Evolutionary conservation across 768 basidiomycete species (phyloP).

Genomic region (Kwoniella europaea): DNA sequence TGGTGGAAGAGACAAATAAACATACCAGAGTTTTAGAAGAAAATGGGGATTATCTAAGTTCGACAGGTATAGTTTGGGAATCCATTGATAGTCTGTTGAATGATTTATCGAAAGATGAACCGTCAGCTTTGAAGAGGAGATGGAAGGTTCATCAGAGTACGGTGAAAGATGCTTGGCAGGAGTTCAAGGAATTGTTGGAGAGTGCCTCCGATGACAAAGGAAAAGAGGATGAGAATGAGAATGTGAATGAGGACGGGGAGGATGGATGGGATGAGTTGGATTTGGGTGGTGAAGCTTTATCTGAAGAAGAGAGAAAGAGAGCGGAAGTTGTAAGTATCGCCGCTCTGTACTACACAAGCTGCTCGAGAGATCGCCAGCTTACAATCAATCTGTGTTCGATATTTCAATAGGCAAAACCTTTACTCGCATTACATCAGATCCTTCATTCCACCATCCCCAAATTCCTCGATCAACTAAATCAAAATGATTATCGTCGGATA

Average conservation of each 20-base stretch:
- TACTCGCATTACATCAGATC: slow-evolving; percentile 44
- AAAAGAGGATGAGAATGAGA: slow-evolving; percentile 22
- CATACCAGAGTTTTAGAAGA: slow-evolving; percentile 19
- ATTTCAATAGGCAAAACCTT: slow-evolving; percentile 35
- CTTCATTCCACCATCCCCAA: slow-evolving; percentile 42
- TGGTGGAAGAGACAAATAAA: slow-evolving; percentile 24
- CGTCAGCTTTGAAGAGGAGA: slow-evolving; percentile 28
- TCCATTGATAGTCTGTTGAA: slow-evolving; percentile 29
- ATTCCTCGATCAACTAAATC: slow-evolving; percentile 14
- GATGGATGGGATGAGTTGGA: slow-evolving; percentile 40
- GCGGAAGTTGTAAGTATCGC: slow-evolving; percentile 37
- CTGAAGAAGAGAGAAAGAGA: slow-evolving; percentile 23
- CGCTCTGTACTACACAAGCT: no score
- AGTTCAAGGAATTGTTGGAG: slow-evolving; percentile 50
- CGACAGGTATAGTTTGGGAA: slow-evolving; percentile 52
- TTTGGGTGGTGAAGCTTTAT: slow-evolving; percentile 30
- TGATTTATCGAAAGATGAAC: slow-evolving; percentile 28
- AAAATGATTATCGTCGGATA: slow-evolving; percentile 22
- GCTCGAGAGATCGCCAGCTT: no score
- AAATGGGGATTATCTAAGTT: slow-evolving; percentile 35
- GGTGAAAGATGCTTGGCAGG: slow-evolving; percentile 51
- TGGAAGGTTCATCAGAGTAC: slow-evolving; percentile 40
- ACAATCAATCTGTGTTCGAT: not conserved
- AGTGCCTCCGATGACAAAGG: slow-evolving; percentile 16
- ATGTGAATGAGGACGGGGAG: slow-evolving; percentile 26